phyloP scores from a whole-genome alignment of 2,329 filamentous ascomycete species.

The Podosphaera xanthii region DNA sequence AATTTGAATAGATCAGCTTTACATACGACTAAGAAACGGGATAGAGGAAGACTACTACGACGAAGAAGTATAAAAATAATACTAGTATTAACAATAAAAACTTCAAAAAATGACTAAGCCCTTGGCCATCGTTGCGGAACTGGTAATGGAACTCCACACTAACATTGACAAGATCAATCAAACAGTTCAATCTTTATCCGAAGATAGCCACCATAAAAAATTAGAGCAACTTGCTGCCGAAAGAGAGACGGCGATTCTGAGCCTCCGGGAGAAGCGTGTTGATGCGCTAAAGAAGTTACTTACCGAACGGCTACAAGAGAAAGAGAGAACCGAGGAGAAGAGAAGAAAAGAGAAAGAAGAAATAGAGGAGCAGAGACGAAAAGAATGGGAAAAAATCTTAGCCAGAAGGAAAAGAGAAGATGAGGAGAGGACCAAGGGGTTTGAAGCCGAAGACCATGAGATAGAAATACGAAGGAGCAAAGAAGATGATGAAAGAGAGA shows the following conservation, averaged over 20 bases:
- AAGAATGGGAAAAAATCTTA: slow-evolving; percentile 2
- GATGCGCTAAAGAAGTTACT: slow-evolving; percentile 4
- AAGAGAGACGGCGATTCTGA: slow-evolving; percentile 8
- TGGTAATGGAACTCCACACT: slow-evolving; percentile 11
- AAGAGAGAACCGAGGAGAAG: slow-evolving; percentile 5
- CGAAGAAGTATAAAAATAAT: not conserved
- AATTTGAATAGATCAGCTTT: not conserved
- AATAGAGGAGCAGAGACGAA: slow-evolving; percentile 5
- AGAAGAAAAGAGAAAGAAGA: slow-evolving; percentile 7
- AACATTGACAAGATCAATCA: slow-evolving; percentile 13
- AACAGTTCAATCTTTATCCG: slow-evolving; percentile 8
- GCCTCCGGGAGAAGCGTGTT: slow-evolving; percentile 7
- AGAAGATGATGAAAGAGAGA: slow-evolving; percentile 7
- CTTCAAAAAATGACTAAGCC: not conserved
- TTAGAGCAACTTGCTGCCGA: slow-evolving; percentile 9
- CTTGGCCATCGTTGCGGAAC: slow-evolving; percentile 5
- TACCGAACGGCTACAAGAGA: slow-evolving; percentile 5
- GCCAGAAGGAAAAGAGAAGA: slow-evolving; percentile 5
- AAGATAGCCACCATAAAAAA: slow-evolving; percentile 10
- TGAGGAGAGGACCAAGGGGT: slow-evolving; percentile 5
- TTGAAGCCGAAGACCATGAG: slow-evolving; percentile 8
- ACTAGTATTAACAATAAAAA: not conserved
- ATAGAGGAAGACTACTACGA: not conserved
- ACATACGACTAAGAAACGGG: not conserved
- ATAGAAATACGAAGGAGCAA: slow-evolving; percentile 4